phyloP scores from a whole-genome alignment of 78 protist species.

The Corallochytrium limacisporum region DNA sequence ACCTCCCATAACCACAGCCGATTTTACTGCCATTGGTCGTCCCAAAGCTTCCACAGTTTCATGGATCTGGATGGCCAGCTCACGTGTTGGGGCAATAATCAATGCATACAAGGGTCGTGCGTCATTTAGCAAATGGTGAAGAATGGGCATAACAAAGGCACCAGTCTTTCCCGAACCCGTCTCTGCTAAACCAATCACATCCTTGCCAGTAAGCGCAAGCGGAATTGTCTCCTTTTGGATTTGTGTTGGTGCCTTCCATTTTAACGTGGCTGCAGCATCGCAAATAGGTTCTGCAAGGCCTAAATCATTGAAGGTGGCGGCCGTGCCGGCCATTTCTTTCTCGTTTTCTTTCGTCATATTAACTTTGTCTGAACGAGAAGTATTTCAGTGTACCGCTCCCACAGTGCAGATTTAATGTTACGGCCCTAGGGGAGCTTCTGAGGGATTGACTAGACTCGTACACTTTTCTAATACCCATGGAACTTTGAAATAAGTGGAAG shows the following conservation, averaged over 20 bases:
- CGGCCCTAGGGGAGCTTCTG: no score
- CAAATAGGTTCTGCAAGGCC: constrained; percentile 45
- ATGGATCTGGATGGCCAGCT: constrained; percentile 85
- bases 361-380: no score
- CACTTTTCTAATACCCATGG: no score
- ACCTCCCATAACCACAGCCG: constrained; percentile 65
- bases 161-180: constrained; percentile 97
- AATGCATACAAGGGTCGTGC: constrained; percentile 47
- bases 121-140: constrained; percentile 46
- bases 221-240: constrained; percentile 78
- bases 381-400: no score
- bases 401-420: no score
- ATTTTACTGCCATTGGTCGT: constrained; percentile 51
- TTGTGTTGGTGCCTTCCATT: constrained; percentile 44
- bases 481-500: no score
- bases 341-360: not conserved
- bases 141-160: constrained; percentile 87
- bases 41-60: constrained; percentile 87
- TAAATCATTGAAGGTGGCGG: constrained; percentile 33
- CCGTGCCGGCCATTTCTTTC: not conserved
- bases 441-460: no score
- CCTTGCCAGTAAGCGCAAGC: constrained; percentile 40
- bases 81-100: constrained; percentile 72
- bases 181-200: constrained; percentile 85
- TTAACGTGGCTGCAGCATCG: constrained; percentile 40